Conservation (phyloP, 306 rosid genomes). For the Dalbergia cochinchinensis region DNA sequence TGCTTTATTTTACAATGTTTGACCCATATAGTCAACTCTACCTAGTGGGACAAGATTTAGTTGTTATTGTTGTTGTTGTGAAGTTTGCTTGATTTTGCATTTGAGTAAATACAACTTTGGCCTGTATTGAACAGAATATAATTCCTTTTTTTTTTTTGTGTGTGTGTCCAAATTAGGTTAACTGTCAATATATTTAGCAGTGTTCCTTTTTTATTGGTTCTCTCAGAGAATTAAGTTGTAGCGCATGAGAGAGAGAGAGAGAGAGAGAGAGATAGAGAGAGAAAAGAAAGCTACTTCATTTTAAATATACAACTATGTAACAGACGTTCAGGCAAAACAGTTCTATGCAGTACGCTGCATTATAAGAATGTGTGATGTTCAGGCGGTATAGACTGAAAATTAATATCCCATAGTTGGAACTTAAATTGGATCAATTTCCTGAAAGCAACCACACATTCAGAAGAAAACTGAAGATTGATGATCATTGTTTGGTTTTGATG, state of each 20-base stretch:
- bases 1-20: neutral
- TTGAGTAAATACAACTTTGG: conserved; percentile 2
- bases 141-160: neutral
- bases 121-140: neutral
- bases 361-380: conserved; percentile 14
- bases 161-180: neutral
- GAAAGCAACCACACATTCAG: conserved; percentile 2
- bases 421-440: conserved; percentile 12
- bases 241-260: neutral
- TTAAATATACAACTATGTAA: neutral
- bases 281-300: neutral
- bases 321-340: conserved; percentile 2
- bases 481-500: neutral
- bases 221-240: conserved; percentile 1
- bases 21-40: too few species aligned
- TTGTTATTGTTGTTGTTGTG: too few species aligned
- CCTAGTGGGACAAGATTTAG: too few species aligned
- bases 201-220: neutral
- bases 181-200: neutral
- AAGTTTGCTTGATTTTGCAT: neutral
- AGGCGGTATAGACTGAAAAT: neutral
- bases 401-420: neutral
- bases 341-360: neutral
- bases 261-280: too few species aligned
- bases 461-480: neutral